A percentile compares a stretch with the other conserved stretches of the same genome.
Conservation (phyloP, 208 protist genomes). For the Crithidia fasciculata region DNA sequence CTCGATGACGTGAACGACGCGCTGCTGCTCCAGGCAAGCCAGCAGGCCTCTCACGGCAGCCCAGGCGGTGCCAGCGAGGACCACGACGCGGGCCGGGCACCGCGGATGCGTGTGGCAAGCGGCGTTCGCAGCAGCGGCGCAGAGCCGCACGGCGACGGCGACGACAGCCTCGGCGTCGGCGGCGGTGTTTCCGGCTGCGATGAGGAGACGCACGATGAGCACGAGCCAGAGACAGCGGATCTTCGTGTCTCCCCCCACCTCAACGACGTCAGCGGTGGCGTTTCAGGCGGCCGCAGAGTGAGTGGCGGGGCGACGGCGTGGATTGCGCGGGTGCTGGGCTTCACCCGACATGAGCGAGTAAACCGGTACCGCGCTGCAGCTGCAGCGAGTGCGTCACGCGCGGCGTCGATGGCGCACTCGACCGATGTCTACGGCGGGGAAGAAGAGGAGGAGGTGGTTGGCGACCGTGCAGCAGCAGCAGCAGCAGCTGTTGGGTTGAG, state of each 20-base stretch:
- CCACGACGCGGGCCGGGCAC: too few relatives aligned
- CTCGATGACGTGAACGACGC: slow-evolving; percentile 28
- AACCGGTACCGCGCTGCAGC: slow-evolving; percentile 4
- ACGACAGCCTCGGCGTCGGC: too few relatives aligned
- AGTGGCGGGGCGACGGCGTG: slow-evolving; percentile 11
- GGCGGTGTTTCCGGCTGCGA: background rate
- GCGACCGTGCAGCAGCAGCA: background rate
- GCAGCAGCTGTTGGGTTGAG: too few relatives aligned
- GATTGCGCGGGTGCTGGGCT: slow-evolving; percentile 21
- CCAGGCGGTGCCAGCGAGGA: background rate
- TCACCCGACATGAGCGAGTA: slow-evolving; percentile 10
- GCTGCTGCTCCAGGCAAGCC: slow-evolving; percentile 14
- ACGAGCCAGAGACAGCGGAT: background rate
- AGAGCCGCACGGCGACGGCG: too few relatives aligned
- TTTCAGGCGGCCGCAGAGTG: background rate
- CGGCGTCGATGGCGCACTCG: background rate
- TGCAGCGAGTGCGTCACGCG: background rate
- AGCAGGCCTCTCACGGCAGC: background rate
- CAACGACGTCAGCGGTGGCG: too few relatives aligned
- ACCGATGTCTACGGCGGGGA: background rate
- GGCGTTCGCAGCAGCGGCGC: too few relatives aligned
- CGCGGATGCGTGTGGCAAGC: too few relatives aligned
- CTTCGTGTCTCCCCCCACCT: too few relatives aligned
- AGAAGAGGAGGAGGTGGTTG: background rate
- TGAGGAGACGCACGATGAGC: slow-evolving; percentile 2